phyloP scores from a whole-genome alignment of 108 stramenopile species.

The Pseudonitzschia multiseries region DNA sequence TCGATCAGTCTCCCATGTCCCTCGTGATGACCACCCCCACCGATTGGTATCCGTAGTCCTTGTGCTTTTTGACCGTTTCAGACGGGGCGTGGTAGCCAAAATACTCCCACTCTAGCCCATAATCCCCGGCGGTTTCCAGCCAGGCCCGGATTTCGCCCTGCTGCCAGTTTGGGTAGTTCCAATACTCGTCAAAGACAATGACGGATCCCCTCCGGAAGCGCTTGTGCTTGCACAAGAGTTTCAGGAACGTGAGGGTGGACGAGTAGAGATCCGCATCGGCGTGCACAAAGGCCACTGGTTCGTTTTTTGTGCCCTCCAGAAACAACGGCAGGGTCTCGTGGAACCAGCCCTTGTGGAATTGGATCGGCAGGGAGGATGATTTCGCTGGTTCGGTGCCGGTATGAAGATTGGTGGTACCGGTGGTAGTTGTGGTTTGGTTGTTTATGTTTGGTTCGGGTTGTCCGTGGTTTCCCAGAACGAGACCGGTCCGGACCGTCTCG shows the following conservation, averaged over 20 bases:
- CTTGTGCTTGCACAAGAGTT: constrained; percentile 2
- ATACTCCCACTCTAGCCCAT: constrained; percentile 3
- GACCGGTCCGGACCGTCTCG: background rate
- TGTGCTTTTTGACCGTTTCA: background rate
- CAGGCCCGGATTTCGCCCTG: constrained; percentile 29
- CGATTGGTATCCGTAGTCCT: constrained; percentile 18
- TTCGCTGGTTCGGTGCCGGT: background rate
- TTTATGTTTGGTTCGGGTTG: background rate
- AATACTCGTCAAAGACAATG: constrained; percentile 32
- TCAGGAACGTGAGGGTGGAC: constrained; percentile 16
- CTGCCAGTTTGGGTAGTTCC: constrained; percentile 27
- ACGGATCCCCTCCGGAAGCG: constrained; percentile 17
- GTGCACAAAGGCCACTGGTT: constrained; percentile 31
- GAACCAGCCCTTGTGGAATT: constrained; percentile 36
- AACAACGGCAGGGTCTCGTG: constrained; percentile 24
- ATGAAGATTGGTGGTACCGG: background rate
- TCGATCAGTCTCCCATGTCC: background rate
- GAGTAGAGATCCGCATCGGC: constrained; percentile 37
- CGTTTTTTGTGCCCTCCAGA: background rate
- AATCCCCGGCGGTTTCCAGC: constrained; percentile 2
- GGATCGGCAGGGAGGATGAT: background rate
- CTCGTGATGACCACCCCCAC: constrained; percentile 20
- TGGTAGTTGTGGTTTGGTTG: background rate
- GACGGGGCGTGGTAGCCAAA: constrained; percentile 21
- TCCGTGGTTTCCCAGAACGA: constrained; percentile 2